Percentiles rank a stretch among this genome's conserved stretches.
phyloP scores from a whole-genome alignment of 2,329 filamentous ascomycete genomes.

The Cladophialophora carrionii region DNA sequence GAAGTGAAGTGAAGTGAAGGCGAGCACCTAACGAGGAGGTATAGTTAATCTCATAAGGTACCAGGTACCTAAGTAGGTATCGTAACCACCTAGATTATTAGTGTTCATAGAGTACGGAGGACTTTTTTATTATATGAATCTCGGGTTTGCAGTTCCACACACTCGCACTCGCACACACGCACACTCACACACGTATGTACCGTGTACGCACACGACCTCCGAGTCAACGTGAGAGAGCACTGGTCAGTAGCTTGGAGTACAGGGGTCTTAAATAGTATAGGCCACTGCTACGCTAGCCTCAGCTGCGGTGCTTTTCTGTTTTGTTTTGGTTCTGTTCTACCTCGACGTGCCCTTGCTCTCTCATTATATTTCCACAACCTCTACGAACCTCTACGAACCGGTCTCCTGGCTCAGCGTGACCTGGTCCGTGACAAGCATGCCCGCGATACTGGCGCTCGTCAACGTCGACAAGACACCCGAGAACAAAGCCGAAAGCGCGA shows the following conservation, averaged over 20 bases:
- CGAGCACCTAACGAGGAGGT: no score
- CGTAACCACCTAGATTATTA: no score
- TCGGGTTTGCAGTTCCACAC: no score
- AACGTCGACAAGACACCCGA: constrained; percentile 79
- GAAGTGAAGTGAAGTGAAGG: no score
- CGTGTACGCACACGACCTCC: no score
- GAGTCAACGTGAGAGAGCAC: not conserved
- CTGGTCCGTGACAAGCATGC: constrained; percentile 63
- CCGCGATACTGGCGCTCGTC: constrained; percentile 76
- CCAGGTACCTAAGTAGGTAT: no score
- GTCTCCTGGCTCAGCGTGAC: constrained; percentile 20
- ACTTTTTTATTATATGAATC: no score
- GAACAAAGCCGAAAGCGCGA: constrained; percentile 76
- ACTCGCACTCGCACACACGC: no score
- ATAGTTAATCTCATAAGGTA: no score
- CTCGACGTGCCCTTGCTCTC: not conserved
- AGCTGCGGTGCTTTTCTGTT: not conserved
- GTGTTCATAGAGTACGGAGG: no score
- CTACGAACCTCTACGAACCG: not conserved
- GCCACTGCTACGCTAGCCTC: not conserved
- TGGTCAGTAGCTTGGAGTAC: not conserved
- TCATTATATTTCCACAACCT: not conserved
- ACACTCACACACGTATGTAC: no score
- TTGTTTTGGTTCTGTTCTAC: not conserved
- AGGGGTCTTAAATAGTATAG: not conserved